Percentiles rank a stretch among this genome's conserved stretches.
Conservation (phyloP, 345 rosid species). For the Arabis alpina region DNA sequence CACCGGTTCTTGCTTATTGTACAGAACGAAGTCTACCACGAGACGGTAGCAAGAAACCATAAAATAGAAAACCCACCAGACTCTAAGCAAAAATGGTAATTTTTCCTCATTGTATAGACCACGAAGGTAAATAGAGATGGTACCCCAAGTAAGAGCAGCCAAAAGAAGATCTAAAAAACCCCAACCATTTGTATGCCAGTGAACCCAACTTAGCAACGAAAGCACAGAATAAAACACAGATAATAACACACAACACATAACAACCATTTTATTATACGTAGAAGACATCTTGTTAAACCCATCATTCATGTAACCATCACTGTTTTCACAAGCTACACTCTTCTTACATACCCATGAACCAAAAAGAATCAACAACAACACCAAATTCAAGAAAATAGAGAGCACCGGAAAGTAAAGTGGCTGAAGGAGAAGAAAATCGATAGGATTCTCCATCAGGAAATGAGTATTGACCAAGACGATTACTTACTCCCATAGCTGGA, state of each 20-base stretch:
- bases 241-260: constrained; percentile 56
- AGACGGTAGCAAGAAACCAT: constrained; percentile 64
- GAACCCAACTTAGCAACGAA: constrained; percentile 54
- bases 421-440: constrained; percentile 44
- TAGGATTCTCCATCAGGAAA: constrained; percentile 35
- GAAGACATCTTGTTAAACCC: constrained; percentile 29
- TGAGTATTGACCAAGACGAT: constrained; percentile 20
- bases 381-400: constrained; percentile 49
- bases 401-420: constrained; percentile 50
- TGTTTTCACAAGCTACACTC: constrained; percentile 37
- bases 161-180: constrained; percentile 59
- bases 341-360: constrained; percentile 47
- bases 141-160: constrained; percentile 70
- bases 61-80: constrained; percentile 73
- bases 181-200: constrained; percentile 66
- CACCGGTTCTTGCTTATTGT: constrained; percentile 36
- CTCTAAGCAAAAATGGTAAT: constrained; percentile 58
- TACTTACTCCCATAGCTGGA: not conserved
- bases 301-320: constrained; percentile 32
- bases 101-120: constrained; percentile 34
- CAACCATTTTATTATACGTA: constrained; percentile 46
- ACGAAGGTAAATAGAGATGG: constrained; percentile 48
- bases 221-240: constrained; percentile 53
- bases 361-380: constrained; percentile 49
- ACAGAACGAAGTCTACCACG: constrained; percentile 55